Evolutionary conservation across 2,329 filamentous ascomycete genomes (phyloP).

Genomic region (Arachnopeziza araneosa): DNA sequence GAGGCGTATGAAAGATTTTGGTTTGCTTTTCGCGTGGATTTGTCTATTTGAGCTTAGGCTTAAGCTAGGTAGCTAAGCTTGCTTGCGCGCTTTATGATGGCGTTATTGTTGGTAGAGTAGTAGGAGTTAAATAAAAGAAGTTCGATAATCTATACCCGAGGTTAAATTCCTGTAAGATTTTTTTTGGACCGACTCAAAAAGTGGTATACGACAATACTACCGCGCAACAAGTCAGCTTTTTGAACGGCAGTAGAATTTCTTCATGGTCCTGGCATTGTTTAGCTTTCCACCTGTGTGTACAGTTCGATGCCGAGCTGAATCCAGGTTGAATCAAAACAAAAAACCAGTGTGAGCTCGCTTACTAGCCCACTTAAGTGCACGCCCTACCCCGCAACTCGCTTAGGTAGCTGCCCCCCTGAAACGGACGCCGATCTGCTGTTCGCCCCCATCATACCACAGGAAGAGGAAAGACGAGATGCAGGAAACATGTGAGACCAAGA

Average conservation of each 20-base stretch:
- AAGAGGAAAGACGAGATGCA: not conserved
- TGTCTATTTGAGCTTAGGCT: not conserved
- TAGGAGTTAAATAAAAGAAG: not conserved
- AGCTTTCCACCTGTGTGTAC: too few relatives aligned
- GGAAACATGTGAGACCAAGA: not conserved
- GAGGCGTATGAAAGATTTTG: not conserved
- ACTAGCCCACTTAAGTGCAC: too few relatives aligned
- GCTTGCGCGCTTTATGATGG: not conserved
- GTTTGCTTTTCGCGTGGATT: not conserved
- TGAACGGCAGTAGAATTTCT: too few relatives aligned
- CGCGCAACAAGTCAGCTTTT: too few relatives aligned
- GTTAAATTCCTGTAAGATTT: too few relatives aligned
- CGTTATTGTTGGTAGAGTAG: not conserved
- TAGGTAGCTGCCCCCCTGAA: not conserved
- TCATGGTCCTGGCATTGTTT: too few relatives aligned
- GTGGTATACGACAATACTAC: too few relatives aligned
- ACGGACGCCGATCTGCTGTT: not conserved
- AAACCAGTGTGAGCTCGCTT: too few relatives aligned
- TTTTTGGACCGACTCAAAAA: too few relatives aligned
- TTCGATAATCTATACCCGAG: not conserved
- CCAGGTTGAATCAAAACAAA: too few relatives aligned
- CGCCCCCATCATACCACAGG: not conserved
- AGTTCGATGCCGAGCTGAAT: too few relatives aligned
- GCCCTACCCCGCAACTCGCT: not conserved
- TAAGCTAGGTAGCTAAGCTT: not conserved